Conservation (phyloP, 2,329 filamentous ascomycete genomes). For the Decorospora gaudefroyi region DNA sequence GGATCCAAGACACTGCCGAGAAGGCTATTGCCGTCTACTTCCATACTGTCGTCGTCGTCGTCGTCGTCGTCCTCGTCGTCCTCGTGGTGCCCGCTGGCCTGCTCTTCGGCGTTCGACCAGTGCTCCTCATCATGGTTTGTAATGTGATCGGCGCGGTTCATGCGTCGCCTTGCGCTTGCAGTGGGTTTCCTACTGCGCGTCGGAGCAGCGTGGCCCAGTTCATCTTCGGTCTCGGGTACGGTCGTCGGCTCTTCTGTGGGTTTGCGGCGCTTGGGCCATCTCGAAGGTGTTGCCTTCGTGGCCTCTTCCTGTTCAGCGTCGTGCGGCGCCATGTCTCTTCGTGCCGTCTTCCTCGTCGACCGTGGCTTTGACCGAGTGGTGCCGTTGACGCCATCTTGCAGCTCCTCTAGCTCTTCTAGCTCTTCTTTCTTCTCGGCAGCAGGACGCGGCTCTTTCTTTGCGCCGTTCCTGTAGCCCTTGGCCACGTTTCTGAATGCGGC, state of each 20-base stretch:
- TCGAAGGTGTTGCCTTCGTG: conserved; percentile 22
- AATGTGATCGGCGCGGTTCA: conserved; percentile 37
- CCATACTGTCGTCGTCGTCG: conserved; percentile 29
- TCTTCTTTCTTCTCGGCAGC: conserved; percentile 13
- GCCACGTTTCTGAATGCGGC: conserved; percentile 15
- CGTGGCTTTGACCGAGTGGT: conserved; percentile 13
- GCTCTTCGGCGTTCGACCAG: conserved; percentile 19
- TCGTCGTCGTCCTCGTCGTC: conserved; percentile 19
- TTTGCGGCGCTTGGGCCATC: conserved; percentile 17
- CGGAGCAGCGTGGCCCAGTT: conserved; percentile 17
- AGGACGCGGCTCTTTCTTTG: conserved; percentile 14
- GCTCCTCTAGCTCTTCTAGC: conserved; percentile 11
- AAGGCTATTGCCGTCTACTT: conserved; percentile 40
- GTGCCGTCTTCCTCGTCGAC: conserved; percentile 15
- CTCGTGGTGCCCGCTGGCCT: conserved; percentile 17
- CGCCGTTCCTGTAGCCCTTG: conserved; percentile 17
- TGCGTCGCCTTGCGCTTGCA: conserved; percentile 27
- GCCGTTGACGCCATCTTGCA: conserved; percentile 4
- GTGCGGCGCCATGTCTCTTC: conserved; percentile 6
- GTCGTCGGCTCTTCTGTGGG: conserved; percentile 8
- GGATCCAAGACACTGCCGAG: conserved; percentile 40
- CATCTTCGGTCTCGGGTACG: conserved; percentile 32
- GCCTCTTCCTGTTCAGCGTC: conserved; percentile 17
- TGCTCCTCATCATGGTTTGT: conserved; percentile 28
- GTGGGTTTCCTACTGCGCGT: conserved; percentile 22